Evolutionary conservation across 108 stramenopile genomes (phyloP), one percentile per base, ranked within the genome.

Genomic region (Cylindrotheca closterium): DNA sequence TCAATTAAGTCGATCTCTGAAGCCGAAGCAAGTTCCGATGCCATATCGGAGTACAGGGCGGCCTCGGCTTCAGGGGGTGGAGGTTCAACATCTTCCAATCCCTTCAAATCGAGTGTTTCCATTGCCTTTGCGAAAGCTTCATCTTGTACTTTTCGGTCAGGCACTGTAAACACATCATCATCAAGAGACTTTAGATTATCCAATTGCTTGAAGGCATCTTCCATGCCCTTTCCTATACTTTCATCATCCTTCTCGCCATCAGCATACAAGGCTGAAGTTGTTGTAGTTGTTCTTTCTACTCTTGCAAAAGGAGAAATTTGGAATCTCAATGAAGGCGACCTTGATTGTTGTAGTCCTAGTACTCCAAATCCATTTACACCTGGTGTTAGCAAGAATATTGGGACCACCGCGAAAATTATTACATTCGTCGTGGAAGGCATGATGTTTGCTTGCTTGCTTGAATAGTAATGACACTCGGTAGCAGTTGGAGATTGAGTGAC

Each of bases 161-260:
- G 51, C 25, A 62, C 17, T 17, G 47, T 17, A 22, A 15, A 30
- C 28, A 26, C 42, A 46, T 32, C 53, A 5, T 76, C 74, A n/a
- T 55, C 77, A 21, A 76, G 29, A 15, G 70, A 68, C 12, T 54
- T 45, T 2, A 81, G 66, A 18, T 65, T 24, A 18, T 79, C 75
- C 28, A 83, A 53, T 55, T 75, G 58, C 21, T 50, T 54, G 56
- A 83, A 83, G 27, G 82, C 82, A 34, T 76, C 74, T 19, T 71
- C 74, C 82, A 83, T 83, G 32, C 78, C 78, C 30, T 25, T 24
- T 22, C 47, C 29, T 5, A 27, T 25, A 18, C 45, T 42, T 47
- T 61, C 70, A 21, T 70, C 68, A 0, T 54, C 51, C 42, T 47
- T 55, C n/a, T n/a, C n/a, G n/a, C n/a, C n/a, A n/a, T n/a, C n/a